Conservation (phyloP, 257 asterid genomes). For the Petunia axillaris region DNA sequence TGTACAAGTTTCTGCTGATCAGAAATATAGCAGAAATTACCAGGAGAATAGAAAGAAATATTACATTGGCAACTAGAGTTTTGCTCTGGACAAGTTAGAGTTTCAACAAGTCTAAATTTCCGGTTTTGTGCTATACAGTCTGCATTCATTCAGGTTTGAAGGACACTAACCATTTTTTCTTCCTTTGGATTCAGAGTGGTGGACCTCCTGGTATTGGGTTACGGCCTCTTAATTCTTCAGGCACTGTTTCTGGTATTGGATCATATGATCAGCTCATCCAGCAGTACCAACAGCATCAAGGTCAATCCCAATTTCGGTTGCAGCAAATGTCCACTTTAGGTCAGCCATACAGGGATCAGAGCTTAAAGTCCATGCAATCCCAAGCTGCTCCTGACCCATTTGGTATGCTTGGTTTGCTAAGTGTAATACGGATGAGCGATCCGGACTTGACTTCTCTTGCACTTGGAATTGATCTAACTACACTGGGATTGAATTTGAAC, state of each 20-base stretch:
- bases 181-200: constrained; percentile 36
- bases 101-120: constrained; percentile 17
- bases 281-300: constrained; percentile 78
- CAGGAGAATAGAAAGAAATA: neutral
- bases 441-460: constrained; percentile 78
- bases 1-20: neutral
- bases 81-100: constrained; percentile 1
- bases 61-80: constrained; percentile 12
- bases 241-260: constrained; percentile 41
- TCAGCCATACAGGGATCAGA: constrained; percentile 69
- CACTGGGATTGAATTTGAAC: constrained; percentile 79
- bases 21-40: neutral
- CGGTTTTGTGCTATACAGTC: neutral
- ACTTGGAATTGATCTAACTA: constrained; percentile 73
- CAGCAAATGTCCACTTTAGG: constrained; percentile 32
- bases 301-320: constrained; percentile 66
- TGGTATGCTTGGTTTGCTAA: constrained; percentile 81
- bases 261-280: constrained; percentile 50
- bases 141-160: constrained; percentile 15
- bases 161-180: constrained; percentile 4
- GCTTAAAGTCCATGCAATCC: constrained; percentile 55
- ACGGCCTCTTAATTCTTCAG: constrained; percentile 38
- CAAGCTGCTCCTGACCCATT: constrained; percentile 63
- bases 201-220: constrained; percentile 43
- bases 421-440: constrained; percentile 59